Percentiles rank a stretch among this genome's conserved stretches.
Conservation (phyloP, 805 yeast species). For the Metschnikowia proteae region DNA sequence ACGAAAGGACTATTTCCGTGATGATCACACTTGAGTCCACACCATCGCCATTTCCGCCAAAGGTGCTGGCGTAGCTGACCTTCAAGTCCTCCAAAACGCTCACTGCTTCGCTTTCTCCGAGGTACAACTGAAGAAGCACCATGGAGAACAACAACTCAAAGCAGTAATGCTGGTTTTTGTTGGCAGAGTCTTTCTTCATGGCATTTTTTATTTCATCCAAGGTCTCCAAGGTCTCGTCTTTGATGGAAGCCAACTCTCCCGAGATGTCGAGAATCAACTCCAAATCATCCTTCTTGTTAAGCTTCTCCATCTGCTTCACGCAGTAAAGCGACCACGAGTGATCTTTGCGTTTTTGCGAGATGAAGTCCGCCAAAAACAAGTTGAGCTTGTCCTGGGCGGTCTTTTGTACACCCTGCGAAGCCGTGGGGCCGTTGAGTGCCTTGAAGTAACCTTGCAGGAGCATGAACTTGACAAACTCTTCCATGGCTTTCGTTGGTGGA, state of each 20-base stretch:
- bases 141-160: constrained; percentile 77
- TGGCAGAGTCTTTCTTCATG: constrained; percentile 18
- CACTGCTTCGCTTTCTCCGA: constrained; percentile 75
- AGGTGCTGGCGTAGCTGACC: constrained; percentile 49
- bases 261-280: constrained; percentile 46
- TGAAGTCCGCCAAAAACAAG: constrained; percentile 60
- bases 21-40: constrained; percentile 31
- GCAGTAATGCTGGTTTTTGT: constrained; percentile 47
- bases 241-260: constrained; percentile 49
- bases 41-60: constrained; percentile 29
- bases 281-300: constrained; percentile 22
- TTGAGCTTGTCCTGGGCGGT: constrained; percentile 60
- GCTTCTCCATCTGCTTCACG: constrained; percentile 32
- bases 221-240: constrained; percentile 45
- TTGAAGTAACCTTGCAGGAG: constrained; percentile 41
- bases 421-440: constrained; percentile 13
- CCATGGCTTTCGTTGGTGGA: constrained; percentile 23
- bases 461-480: constrained; percentile 36
- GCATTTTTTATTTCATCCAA: constrained; percentile 32
- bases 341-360: constrained; percentile 43
- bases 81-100: constrained; percentile 70
- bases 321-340: constrained; percentile 62
- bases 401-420: constrained; percentile 34
- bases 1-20: constrained; percentile 44
- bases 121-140: constrained; percentile 70